Base-by-base conservation (phyloP, 129 eudicot genomes). In the Solidago caesia region DNA sequence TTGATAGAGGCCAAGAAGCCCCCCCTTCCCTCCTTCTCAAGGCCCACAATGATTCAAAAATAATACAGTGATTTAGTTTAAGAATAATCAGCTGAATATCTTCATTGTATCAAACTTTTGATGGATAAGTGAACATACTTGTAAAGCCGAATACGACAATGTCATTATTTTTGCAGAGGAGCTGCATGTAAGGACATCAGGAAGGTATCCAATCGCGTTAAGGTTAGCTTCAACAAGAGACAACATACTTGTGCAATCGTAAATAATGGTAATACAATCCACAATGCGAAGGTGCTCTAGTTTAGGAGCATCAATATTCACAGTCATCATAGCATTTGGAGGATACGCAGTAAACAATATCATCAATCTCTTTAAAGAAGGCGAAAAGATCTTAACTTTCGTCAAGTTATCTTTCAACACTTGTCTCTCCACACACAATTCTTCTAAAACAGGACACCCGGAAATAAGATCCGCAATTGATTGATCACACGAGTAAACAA, bases 91-190 rank as follows among this genome's bases (percentile, higher is more conserved):
- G 53, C 7, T 21, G 7, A 27, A 47, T 48, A 48, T 74, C 41
- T 29, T 74, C n/a, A 75, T 41, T 42, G 11, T n/a, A 55, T 27
- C 25, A 60, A 73, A 60, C 47, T 26, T 73, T 43, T 1, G 21
- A 21, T 21, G 21, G 21, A 21, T 21, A 42, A 41, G 46, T 16
- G 53, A 42, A 7, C 74, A 56, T 67, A 56, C 67, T 61, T 39
- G 26, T 60, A 75, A 68, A 4, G 58, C 15, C 21, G 21, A 21
- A 68, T 33, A 10, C 0, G 44, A 44, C 59, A 68, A 57, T 5
- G 51, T 68, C 81, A 77, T 47, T 48, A 46, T 11, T 68, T 77
- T 68, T 61, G 47, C 74, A 5, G 67, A 33, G 7, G 81, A 77
- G 5, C 45, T n/a, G 52, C 16, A 25, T 25, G 25, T 6, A 57